Conservation (phyloP, 176 grass and related monocot genomes). For the Alopecurus myosuroides region DNA sequence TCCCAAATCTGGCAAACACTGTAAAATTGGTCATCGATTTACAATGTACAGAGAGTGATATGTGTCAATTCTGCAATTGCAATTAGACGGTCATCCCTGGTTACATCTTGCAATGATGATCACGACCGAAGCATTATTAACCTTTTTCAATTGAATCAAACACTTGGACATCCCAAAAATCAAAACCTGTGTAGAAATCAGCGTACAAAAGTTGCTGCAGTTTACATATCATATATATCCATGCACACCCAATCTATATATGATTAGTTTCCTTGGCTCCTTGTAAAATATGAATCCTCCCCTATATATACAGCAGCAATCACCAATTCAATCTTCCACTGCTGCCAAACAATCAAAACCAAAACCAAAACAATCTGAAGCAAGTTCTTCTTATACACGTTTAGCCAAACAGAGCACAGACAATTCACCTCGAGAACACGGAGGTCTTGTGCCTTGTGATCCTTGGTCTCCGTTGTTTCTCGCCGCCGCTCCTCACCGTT, state of each 20-base stretch:
- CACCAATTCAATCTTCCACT: neutral
- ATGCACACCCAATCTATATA: slow-evolving; percentile 24
- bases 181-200: neutral
- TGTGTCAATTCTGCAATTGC: no score
- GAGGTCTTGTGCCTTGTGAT: neutral
- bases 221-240: neutral
- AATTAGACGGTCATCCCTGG: no score
- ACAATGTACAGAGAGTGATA: no score
- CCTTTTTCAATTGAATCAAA: neutral
- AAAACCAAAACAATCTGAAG: neutral
- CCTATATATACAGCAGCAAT: neutral
- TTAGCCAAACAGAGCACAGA: neutral
- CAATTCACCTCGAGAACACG: slow-evolving; percentile 32
- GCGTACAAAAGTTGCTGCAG: neutral
- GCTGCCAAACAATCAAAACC: slow-evolving; percentile 15
- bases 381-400: neutral
- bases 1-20: no score
- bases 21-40: no score
- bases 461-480: neutral
- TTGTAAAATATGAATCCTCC: neutral
- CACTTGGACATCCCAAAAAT: neutral
- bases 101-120: no score
- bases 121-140: no score
- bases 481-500: neutral
- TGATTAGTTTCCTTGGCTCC: neutral